These are phyloP conservation scores for Aureobasidium sp. DNA, from an alignment of 2,329 filamentous ascomycete genomes.

Conservation along the genomic window DNA sequence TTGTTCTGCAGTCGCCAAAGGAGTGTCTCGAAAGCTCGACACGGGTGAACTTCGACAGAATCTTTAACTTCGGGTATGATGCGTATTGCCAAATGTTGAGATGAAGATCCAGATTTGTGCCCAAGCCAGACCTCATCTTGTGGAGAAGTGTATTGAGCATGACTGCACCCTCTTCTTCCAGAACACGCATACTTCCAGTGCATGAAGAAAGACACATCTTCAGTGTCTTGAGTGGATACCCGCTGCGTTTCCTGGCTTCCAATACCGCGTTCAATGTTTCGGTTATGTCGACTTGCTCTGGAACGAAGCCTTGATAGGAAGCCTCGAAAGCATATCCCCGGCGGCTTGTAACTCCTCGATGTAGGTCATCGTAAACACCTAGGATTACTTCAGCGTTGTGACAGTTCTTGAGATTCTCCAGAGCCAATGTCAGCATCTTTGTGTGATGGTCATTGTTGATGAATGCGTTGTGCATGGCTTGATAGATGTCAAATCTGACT, in stretches of 20 bases:
- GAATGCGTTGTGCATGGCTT: background rate
- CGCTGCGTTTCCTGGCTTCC: background rate
- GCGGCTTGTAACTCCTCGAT: background rate
- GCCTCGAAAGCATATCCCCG: background rate
- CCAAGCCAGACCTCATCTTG: no score
- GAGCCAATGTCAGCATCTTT: background rate
- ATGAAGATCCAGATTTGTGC: no score
- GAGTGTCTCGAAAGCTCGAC: no score
- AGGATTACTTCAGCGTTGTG: background rate
- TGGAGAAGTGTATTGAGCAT: no score
- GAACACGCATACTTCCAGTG: no score
- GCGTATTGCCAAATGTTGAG: no score
- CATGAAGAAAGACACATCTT: background rate
- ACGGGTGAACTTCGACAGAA: no score
- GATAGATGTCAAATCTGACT: background rate
- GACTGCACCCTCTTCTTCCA: no score
- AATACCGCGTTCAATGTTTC: background rate
- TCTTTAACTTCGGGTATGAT: no score
- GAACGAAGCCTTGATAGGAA: background rate
- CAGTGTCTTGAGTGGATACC: background rate
- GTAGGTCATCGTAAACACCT: background rate
- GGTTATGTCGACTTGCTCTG: background rate
- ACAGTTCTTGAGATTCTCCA: background rate
- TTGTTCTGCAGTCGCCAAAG: no score
- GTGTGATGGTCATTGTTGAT: background rate